Evolutionary conservation across 2,329 filamentous ascomycete species (phyloP).

Genomic region (Pseudogymnoascus sp.): DNA sequence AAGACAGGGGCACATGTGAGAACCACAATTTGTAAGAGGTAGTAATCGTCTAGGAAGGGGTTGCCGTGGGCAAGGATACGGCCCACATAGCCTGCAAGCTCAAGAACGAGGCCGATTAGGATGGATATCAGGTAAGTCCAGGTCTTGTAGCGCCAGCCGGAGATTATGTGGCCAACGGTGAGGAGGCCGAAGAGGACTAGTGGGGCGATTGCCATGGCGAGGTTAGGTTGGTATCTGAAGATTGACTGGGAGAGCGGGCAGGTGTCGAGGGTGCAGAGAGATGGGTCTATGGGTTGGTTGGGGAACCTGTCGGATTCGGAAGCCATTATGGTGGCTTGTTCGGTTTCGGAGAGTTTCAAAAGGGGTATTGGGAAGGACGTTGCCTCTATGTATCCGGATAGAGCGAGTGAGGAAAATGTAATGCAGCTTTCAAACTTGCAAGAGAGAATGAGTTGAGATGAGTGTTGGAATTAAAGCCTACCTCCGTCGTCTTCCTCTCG

Average conservation of each 20-base stretch:
- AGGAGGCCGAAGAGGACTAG: constrained; percentile 41
- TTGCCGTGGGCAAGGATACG: constrained; percentile 47
- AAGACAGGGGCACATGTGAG: constrained; percentile 59
- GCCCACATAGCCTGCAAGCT: constrained; percentile 51
- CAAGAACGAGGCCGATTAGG: constrained; percentile 42
- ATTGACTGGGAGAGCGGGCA: constrained; percentile 31
- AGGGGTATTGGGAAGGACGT: background rate
- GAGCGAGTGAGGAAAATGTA: background rate
- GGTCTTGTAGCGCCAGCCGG: constrained; percentile 12
- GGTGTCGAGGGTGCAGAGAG: constrained; percentile 29
- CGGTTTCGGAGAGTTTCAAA: background rate
- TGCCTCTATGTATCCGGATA: background rate
- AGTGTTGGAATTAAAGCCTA: background rate
- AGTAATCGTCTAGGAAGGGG: constrained; percentile 39
- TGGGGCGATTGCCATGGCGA: constrained; percentile 45
- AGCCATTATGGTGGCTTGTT: background rate
- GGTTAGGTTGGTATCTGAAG: constrained; percentile 45
- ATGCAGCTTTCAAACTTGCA: background rate
- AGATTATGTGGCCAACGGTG: constrained; percentile 31
- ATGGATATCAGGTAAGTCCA: constrained; percentile 40
- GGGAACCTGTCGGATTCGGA: background rate
- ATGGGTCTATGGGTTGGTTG: background rate
- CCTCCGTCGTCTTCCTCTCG: background rate
- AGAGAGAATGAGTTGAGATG: background rate
- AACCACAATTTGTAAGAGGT: constrained; percentile 50